phyloP scores from a whole-genome alignment of 148 eudicot species.

The Beta vulgaris region DNA sequence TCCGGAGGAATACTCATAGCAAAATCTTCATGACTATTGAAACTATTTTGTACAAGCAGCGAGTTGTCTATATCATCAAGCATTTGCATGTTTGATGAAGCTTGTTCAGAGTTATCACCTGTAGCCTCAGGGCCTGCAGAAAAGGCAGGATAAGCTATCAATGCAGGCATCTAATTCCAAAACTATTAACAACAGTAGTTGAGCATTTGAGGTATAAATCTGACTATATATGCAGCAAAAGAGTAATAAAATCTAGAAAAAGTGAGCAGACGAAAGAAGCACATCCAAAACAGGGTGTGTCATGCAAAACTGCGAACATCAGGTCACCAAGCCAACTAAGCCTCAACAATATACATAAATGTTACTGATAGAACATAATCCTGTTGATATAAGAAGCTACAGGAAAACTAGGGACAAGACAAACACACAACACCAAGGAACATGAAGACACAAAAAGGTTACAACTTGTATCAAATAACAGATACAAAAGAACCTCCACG shows the following conservation, averaged over 20 bases:
- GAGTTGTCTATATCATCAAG: slow-evolving; percentile 33
- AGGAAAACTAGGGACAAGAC: neutral
- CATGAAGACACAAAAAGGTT: neutral
- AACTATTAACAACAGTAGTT: neutral
- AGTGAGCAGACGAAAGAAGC: neutral
- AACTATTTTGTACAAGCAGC: slow-evolving; percentile 36
- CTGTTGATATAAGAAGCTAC: neutral
- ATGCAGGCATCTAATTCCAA: neutral
- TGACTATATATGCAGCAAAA: neutral
- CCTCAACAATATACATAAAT: neutral
- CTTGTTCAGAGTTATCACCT: slow-evolving; percentile 30
- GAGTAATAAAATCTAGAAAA: neutral
- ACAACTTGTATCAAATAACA: neutral
- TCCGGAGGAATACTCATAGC: slow-evolving; percentile 70
- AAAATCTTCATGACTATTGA: slow-evolving; percentile 44
- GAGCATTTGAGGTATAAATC: too few species aligned
- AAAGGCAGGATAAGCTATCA: neutral
- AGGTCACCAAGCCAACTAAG: neutral
- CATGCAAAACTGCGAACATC: neutral
- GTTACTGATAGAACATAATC: neutral
- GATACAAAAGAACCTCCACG: neutral
- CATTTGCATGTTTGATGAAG: slow-evolving; percentile 35
- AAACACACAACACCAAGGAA: neutral
- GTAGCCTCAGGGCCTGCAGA: slow-evolving; percentile 8
- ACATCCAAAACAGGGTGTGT: neutral